phyloP scores from a whole-genome alignment of 179 eudicot genomes.

The Spinacia oleracea region DNA sequence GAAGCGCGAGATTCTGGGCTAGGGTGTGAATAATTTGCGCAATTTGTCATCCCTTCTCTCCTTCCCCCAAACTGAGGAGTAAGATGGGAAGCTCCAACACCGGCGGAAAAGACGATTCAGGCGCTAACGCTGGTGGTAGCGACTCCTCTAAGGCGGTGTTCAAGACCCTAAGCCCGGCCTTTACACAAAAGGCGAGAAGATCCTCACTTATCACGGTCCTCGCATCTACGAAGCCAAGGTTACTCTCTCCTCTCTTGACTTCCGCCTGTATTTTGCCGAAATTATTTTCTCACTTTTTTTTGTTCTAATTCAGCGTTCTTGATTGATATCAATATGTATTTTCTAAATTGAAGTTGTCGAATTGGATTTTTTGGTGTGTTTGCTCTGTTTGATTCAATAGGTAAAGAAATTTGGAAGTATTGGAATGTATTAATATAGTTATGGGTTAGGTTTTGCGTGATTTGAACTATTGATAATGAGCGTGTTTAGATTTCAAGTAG shows the following conservation, averaged over 20 bases:
- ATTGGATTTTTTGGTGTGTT: background rate
- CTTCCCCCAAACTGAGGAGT: too few relatives aligned
- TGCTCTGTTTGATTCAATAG: background rate
- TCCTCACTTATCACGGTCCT: constrained; percentile 94
- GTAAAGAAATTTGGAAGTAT: background rate
- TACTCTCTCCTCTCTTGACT: constrained; percentile 24
- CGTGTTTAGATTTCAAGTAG: background rate
- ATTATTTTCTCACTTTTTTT: background rate
- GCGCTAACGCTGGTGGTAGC: constrained; percentile 53
- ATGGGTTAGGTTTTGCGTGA: constrained; percentile 4
- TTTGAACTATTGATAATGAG: background rate
- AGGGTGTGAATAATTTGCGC: too few relatives aligned
- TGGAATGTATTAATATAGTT: background rate
- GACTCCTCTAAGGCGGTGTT: constrained; percentile 58
- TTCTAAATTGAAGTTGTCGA: background rate
- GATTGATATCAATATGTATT: background rate
- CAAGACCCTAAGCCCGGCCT: constrained; percentile 43
- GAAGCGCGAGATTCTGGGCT: too few relatives aligned
- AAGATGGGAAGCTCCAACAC: constrained; percentile 67
- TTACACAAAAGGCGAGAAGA: constrained; percentile 76
- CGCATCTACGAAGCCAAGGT: constrained; percentile 97
- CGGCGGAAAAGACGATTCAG: constrained; percentile 62
- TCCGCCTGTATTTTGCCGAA: background rate
- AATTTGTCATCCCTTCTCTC: too few relatives aligned
- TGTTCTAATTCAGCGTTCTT: background rate